A percentile compares a stretch with the other conserved stretches of the same genome.
Evolutionary conservation across 257 asterid species (phyloP).

Genomic region (Ajuga chamaepitys): DNA sequence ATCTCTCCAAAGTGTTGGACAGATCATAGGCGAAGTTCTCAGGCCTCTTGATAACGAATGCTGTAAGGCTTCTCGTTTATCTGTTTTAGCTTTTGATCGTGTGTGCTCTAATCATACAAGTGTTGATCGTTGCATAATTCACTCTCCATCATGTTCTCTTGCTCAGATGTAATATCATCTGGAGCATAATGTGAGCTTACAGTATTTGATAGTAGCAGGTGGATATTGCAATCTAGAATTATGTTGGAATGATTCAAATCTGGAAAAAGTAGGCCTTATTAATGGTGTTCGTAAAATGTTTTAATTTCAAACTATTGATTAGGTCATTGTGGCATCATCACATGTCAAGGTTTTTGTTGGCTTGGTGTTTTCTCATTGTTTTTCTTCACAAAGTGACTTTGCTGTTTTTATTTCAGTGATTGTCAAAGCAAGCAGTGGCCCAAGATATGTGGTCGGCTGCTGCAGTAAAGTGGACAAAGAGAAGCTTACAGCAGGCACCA

Average conservation of each 20-base stretch:
- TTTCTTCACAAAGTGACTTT: neutral
- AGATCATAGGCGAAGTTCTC: slow-evolving; percentile 95
- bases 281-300: neutral
- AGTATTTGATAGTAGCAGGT: neutral
- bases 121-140: neutral
- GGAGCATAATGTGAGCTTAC: neutral
- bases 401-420: slow-evolving; percentile 46
- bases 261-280: neutral
- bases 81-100: neutral
- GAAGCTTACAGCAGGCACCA: slow-evolving; percentile 86
- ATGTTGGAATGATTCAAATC: neutral
- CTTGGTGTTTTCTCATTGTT: neutral
- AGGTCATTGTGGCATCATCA: neutral
- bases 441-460: slow-evolving; percentile 96
- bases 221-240: neutral
- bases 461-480: slow-evolving; percentile 96
- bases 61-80: slow-evolving; percentile 36
- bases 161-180: neutral
- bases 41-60: slow-evolving; percentile 94
- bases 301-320: neutral
- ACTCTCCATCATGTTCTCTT: neutral
- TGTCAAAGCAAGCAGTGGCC: slow-evolving; percentile 96
- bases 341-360: neutral
- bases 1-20: slow-evolving; percentile 99
- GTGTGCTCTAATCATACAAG: neutral